Percentiles rank a stretch among this genome's conserved stretches.
Evolutionary conservation across 192 early-diverging fungal genomes (phyloP).

Genomic region (Irineochytrium annulatum): DNA sequence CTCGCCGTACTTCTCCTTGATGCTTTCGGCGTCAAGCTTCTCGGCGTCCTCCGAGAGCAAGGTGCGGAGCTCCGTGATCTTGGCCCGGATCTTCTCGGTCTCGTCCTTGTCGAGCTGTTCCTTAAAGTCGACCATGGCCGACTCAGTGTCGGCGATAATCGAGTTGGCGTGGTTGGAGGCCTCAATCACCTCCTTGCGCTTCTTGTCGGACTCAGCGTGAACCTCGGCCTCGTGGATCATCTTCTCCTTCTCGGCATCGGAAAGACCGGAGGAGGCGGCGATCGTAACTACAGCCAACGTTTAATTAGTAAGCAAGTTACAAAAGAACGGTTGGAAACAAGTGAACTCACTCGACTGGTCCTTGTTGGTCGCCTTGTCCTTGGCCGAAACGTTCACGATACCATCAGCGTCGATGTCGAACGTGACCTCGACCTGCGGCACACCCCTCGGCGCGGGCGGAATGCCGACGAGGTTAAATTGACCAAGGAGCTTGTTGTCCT

Average conservation of each 20-base stretch:
- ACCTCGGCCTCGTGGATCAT: slow-evolving; percentile 91
- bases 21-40: slow-evolving; percentile 70
- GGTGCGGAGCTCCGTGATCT: slow-evolving; percentile 79
- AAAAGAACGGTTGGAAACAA: slow-evolving; percentile 5
- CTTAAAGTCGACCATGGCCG: slow-evolving; percentile 95
- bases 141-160: slow-evolving; percentile 89
- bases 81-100: slow-evolving; percentile 76
- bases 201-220: slow-evolving; percentile 89
- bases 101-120: slow-evolving; percentile 87
- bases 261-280: slow-evolving; percentile 90
- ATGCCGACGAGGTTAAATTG: slow-evolving; percentile 96
- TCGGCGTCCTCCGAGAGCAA: slow-evolving; percentile 71
- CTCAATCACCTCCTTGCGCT: slow-evolving; percentile 91
- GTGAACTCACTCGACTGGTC: slow-evolving; percentile 77
- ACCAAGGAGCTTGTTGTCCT: slow-evolving; percentile 97
- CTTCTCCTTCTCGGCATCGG: slow-evolving; percentile 90
- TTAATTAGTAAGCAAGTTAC: slow-evolving; percentile 7
- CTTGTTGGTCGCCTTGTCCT: slow-evolving; percentile 93
- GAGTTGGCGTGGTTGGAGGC: slow-evolving; percentile 89
- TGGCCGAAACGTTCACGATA: slow-evolving; percentile 95
- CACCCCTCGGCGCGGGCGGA: slow-evolving; percentile 94
- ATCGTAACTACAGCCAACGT: slow-evolving; percentile 87
- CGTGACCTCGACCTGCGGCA: slow-evolving; percentile 96
- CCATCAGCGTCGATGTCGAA: slow-evolving; percentile 99
- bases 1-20: slow-evolving; percentile 81